phyloP scores from a whole-genome alignment of 805 yeast species.

The Saccharomycopsis fodiens region DNA sequence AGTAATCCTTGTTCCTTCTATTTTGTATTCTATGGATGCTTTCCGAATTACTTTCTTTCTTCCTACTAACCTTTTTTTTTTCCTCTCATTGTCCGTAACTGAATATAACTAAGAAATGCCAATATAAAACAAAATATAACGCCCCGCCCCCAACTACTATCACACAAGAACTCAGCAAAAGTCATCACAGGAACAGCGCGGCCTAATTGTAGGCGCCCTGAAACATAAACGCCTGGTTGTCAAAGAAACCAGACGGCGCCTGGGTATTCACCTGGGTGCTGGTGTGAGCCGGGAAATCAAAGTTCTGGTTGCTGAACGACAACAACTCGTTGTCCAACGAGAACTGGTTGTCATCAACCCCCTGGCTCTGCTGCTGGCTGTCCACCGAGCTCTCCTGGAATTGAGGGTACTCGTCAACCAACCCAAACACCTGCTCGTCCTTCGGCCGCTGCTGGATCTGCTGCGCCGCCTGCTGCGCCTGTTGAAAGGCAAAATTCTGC shows the following conservation, averaged over 20 bases:
- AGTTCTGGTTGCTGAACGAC: neutral
- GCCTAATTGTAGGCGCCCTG: conserved; percentile 1
- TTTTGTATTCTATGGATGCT: too few species aligned
- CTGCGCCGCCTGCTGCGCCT: conserved; percentile 11
- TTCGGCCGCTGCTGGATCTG: conserved; percentile 8
- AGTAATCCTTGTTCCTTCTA: too few species aligned
- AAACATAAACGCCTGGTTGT: conserved; percentile 1
- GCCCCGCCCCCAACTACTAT: too few species aligned
- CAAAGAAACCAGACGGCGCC: too few species aligned
- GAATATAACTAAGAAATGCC: too few species aligned
- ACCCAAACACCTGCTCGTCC: conserved; percentile 20
- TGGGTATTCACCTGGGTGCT: neutral
- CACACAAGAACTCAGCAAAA: too few species aligned
- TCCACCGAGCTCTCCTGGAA: neutral
- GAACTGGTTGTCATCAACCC: conserved; percentile 1
- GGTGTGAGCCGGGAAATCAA: conserved; percentile 3
- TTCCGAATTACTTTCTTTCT: too few species aligned
- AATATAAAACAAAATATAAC: too few species aligned
- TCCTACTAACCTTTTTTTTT: too few species aligned
- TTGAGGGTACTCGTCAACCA: conserved; percentile 18
- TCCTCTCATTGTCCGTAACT: too few species aligned
- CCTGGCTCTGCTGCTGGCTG: neutral
- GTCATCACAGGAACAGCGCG: too few species aligned
- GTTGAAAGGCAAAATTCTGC: neutral
- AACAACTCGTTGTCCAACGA: conserved; percentile 6